A percentile compares a stretch with the other conserved stretches of the same genome.
Evolutionary conservation across 208 protist genomes (phyloP).

Genomic region (Herpetomonas tarakana): DNA sequence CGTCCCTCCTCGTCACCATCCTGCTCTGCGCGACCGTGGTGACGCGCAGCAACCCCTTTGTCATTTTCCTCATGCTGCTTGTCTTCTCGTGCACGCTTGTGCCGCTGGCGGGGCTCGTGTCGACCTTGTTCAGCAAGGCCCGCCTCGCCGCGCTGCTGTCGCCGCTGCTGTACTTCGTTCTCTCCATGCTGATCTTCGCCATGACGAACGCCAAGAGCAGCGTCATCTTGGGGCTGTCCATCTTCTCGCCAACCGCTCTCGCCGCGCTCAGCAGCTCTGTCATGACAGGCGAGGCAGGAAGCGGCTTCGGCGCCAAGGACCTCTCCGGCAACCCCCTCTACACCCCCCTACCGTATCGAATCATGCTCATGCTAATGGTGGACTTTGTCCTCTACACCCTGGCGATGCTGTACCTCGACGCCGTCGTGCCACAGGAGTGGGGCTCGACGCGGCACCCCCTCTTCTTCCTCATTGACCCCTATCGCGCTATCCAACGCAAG

Average conservation of each 20-base stretch:
- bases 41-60: constrained; percentile 19
- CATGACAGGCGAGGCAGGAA: constrained; percentile 23
- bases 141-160: constrained; percentile 36
- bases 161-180: constrained; percentile 49
- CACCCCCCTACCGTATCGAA: constrained; percentile 17
- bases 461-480: constrained; percentile 23
- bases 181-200: constrained; percentile 30
- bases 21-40: constrained; percentile 18
- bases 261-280: constrained; percentile 25
- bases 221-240: constrained; percentile 23
- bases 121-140: constrained; percentile 50
- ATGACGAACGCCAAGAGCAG: constrained; percentile 14
- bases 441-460: constrained; percentile 29
- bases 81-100: constrained; percentile 34
- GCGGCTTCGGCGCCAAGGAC: constrained; percentile 31
- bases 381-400: constrained; percentile 51
- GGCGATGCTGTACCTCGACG: constrained; percentile 46
- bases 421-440: constrained; percentile 33
- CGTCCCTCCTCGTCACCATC: constrained; percentile 23
- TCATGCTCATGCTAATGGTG: constrained; percentile 20
- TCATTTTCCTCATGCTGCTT: constrained; percentile 29
- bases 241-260: constrained; percentile 52
- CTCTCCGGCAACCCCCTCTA: constrained; percentile 17
- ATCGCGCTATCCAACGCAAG: background rate
- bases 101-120: constrained; percentile 27